phyloP scores from a whole-genome alignment of 208 protist genomes.

The Leptomonas seymouri region DNA sequence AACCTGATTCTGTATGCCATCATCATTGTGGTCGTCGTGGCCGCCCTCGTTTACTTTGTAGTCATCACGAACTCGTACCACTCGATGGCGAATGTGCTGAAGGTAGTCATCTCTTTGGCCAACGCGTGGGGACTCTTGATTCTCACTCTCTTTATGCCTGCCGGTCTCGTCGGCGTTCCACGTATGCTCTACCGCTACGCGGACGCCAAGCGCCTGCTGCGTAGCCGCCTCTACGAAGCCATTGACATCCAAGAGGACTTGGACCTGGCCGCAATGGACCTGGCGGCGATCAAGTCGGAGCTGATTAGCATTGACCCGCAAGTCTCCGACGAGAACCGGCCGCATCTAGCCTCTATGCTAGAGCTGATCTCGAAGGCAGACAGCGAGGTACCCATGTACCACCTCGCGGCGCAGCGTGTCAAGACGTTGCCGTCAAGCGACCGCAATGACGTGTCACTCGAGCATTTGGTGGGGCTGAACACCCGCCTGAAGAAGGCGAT shows the following conservation, averaged over 20 bases:
- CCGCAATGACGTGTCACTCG: slow-evolving; percentile 74
- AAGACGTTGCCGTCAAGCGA: slow-evolving; percentile 36
- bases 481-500: slow-evolving; percentile 79
- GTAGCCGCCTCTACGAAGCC: slow-evolving; percentile 61
- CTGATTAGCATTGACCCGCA: slow-evolving; percentile 79
- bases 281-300: slow-evolving; percentile 78
- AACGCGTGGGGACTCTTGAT: slow-evolving; percentile 92
- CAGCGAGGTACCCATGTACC: slow-evolving; percentile 81
- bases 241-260: slow-evolving; percentile 89
- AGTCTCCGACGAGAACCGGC: slow-evolving; percentile 78
- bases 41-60: slow-evolving; percentile 77
- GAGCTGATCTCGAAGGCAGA: slow-evolving; percentile 76
- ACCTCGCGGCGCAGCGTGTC: slow-evolving; percentile 65
- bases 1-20: slow-evolving; percentile 88
- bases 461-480: slow-evolving; percentile 80
- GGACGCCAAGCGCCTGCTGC: slow-evolving; percentile 59
- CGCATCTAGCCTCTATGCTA: slow-evolving; percentile 79
- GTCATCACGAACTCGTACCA: slow-evolving; percentile 79
- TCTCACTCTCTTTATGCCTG: slow-evolving; percentile 86
- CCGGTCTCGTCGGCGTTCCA: slow-evolving; percentile 85
- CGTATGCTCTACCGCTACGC: slow-evolving; percentile 84
- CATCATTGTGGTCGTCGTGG: slow-evolving; percentile 62
- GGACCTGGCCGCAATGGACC: slow-evolving; percentile 86
- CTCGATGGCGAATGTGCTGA: slow-evolving; percentile 54
- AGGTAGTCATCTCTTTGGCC: slow-evolving; percentile 82